Percentiles rank a stretch among this genome's conserved stretches.
Conservation (phyloP, 495 filamentous ascomycete genomes). For the Talaromyces borbonicus region DNA sequence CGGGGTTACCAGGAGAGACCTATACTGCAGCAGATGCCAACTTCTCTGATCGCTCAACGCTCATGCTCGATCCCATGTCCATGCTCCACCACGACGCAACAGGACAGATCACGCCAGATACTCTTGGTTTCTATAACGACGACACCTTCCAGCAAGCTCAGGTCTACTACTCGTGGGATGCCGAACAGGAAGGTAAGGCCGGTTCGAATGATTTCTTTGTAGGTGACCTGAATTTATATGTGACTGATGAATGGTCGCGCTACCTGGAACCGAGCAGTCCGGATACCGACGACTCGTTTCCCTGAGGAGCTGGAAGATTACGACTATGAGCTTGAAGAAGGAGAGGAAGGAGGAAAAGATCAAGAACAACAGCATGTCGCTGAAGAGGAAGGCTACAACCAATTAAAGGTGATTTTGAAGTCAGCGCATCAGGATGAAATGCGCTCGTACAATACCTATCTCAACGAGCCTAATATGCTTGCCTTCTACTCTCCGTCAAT, state of each 20-base stretch:
- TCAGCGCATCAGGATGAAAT: constrained; percentile 41
- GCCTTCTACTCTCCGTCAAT: constrained; percentile 66
- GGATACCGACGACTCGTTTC: constrained; percentile 9
- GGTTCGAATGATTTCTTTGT: background rate
- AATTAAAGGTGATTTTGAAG: constrained; percentile 34
- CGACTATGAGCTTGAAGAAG: constrained; percentile 54
- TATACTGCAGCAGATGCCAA: too few species aligned
- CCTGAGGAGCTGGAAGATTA: constrained; percentile 45
- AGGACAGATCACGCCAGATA: background rate
- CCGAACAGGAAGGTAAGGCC: constrained; percentile 8
- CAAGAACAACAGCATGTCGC: constrained; percentile 51
- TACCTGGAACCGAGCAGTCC: constrained; percentile 4
- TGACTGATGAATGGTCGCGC: constrained; percentile 7
- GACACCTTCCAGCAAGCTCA: constrained; percentile 3
- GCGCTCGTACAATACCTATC: constrained; percentile 53
- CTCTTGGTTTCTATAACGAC: background rate
- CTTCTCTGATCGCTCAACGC: too few species aligned
- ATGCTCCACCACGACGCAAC: background rate
- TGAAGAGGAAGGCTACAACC: constrained; percentile 45
- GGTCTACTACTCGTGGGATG: constrained; percentile 4
- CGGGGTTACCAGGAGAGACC: too few species aligned
- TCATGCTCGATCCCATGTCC: background rate
- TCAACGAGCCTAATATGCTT: constrained; percentile 63
- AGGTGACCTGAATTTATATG: constrained; percentile 1
- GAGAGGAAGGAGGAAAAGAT: too few species aligned